Conservation (phyloP, 148 eudicot genomes). For the Rhododendron henanense region DNA sequence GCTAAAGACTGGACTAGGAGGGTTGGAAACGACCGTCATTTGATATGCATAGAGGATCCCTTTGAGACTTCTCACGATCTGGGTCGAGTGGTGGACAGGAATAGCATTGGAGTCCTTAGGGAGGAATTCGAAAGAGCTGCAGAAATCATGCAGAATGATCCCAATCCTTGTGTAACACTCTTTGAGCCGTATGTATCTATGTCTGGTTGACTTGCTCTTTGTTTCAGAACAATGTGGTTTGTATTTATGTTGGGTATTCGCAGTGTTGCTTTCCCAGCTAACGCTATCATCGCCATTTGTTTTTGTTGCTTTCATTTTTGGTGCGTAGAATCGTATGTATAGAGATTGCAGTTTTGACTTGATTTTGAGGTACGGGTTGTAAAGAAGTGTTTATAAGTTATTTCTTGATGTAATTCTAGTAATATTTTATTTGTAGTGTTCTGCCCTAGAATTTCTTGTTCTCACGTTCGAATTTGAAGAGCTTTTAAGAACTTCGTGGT, state of each 20-base stretch:
- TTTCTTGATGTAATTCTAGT: background rate
- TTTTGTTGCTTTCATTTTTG: background rate
- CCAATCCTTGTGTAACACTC: conserved; percentile 66
- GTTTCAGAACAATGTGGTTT: background rate
- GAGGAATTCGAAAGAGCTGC: conserved; percentile 98
- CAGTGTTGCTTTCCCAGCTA: background rate
- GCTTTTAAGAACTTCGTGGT: background rate
- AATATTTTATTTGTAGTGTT: background rate
- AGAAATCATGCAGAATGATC: conserved; percentile 71
- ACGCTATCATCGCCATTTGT: background rate
- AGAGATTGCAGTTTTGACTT: background rate
- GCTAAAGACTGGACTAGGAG: conserved; percentile 96
- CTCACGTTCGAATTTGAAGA: background rate
- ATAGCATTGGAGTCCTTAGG: conserved; percentile 74
- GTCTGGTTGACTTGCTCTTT: conserved; percentile 25
- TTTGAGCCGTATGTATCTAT: conserved; percentile 62
- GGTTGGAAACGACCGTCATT: conserved; percentile 87
- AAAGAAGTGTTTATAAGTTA: background rate
- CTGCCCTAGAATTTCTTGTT: background rate
- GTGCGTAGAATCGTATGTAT: background rate
- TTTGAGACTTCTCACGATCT: conserved; percentile 84
- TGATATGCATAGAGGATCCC: conserved; percentile 98
- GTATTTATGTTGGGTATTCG: background rate
- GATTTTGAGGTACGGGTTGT: conserved; percentile 2
- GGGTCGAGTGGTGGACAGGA: conserved; percentile 87